phyloP scores from a whole-genome alignment of 768 basidiomycete species.

The Tulasnella calospora region DNA sequence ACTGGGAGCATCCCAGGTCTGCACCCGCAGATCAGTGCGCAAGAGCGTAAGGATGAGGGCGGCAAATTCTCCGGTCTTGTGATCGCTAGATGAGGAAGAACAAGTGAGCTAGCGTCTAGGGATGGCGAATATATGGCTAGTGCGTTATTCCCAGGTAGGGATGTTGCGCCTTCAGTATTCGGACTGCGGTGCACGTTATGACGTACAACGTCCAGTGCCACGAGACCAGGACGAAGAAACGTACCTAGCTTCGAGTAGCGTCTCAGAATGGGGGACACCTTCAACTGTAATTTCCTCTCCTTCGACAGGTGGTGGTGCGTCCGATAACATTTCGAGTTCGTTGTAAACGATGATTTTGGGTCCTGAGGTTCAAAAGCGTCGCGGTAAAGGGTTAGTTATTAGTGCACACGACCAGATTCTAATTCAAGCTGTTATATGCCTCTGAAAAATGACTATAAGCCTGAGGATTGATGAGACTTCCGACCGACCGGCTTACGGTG shows the following conservation, averaged over 20 bases:
- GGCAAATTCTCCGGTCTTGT: constrained; percentile 56
- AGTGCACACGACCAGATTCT: constrained; percentile 16
- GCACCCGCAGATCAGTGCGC: constrained; percentile 49
- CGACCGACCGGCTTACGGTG: too few relatives aligned
- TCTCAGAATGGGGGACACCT: constrained; percentile 54
- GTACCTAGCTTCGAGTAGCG: constrained; percentile 66
- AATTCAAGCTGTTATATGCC: too few relatives aligned
- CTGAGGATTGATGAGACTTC: too few relatives aligned
- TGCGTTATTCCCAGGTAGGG: neutral
- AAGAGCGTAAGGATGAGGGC: constrained; percentile 53
- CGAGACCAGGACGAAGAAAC: constrained; percentile 31
- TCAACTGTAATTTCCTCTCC: constrained; percentile 49
- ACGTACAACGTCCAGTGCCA: too few relatives aligned
- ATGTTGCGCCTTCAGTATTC: neutral
- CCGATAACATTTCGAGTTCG: neutral
- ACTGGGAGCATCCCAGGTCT: constrained; percentile 47
- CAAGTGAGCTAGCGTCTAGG: neutral
- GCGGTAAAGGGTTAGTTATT: neutral
- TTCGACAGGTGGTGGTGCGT: constrained; percentile 2
- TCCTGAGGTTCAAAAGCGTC: neutral
- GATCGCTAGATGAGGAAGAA: constrained; percentile 46
- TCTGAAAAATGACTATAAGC: too few relatives aligned
- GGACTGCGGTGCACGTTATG: neutral
- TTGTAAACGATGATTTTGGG: too few relatives aligned
- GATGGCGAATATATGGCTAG: neutral